phyloP scores from a whole-genome alignment of 2,329 filamentous ascomycete genomes.

The Apiospora pterosperma region DNA sequence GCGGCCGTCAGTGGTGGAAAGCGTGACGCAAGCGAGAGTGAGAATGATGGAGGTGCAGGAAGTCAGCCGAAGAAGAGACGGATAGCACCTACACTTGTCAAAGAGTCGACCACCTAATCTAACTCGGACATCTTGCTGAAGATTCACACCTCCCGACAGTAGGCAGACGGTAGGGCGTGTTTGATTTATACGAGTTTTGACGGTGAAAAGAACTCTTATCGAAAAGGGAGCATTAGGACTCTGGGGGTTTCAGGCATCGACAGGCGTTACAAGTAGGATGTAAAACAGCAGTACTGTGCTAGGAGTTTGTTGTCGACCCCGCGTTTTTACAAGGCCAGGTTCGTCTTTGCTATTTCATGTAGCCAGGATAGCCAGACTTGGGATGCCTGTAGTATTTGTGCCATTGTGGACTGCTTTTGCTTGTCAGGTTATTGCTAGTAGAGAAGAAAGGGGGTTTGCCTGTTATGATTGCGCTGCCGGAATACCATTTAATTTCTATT shows the following conservation, averaged over 20 bases:
- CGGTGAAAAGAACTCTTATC: neutral
- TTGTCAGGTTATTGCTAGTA: neutral
- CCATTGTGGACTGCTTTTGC: neutral
- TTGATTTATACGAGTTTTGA: neutral
- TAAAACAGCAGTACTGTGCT: neutral
- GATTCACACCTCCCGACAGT: neutral
- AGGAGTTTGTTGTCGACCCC: neutral
- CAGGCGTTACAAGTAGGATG: neutral
- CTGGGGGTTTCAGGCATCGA: neutral
- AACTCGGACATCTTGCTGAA: neutral
- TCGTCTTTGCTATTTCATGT: neutral
- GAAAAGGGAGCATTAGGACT: neutral
- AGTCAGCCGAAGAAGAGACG: conserved; percentile 1
- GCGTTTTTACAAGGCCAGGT: neutral
- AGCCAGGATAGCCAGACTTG: neutral
- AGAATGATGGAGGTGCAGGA: neutral
- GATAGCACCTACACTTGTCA: conserved; percentile 3
- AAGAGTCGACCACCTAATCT: neutral
- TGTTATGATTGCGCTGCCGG: neutral
- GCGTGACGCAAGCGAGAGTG: conserved; percentile 5
- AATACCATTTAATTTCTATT: neutral
- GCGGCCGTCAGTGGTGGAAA: conserved; percentile 22
- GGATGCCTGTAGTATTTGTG: neutral
- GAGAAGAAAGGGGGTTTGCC: neutral
- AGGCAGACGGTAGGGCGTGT: neutral